Conservation (phyloP, 176 grass and related monocot species). For the Avena eriantha region DNA sequence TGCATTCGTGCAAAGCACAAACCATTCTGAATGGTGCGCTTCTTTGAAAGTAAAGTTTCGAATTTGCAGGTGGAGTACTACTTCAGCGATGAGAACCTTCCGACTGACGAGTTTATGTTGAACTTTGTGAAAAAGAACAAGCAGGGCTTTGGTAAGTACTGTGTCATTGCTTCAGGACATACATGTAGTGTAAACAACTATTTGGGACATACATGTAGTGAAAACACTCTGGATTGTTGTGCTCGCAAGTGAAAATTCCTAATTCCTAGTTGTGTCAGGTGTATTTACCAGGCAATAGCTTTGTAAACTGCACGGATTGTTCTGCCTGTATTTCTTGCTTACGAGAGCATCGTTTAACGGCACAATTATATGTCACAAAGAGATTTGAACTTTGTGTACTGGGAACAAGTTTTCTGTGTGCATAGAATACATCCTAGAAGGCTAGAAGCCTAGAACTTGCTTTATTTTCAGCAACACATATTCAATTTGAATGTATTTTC, state of each 20-base stretch:
- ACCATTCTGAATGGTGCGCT: not conserved
- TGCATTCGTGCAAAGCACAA: slow-evolving; percentile 16
- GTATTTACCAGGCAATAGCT: not conserved
- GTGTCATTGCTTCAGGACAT: slow-evolving; percentile 29
- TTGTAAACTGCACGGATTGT: not conserved
- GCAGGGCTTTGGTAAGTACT: slow-evolving; percentile 72
- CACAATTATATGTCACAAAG: not conserved
- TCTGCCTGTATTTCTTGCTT: slow-evolving; percentile 3
- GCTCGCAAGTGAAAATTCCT: not conserved
- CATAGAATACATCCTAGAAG: slow-evolving; percentile 12
- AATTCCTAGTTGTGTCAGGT: not conserved
- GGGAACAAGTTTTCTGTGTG: not conserved
- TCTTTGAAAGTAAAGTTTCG: not conserved
- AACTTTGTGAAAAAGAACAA: slow-evolving; percentile 80
- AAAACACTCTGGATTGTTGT: not conserved
- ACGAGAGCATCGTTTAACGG: not conserved
- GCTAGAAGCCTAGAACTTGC: not conserved
- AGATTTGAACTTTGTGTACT: slow-evolving; percentile 18
- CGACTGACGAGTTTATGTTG: slow-evolving; percentile 73
- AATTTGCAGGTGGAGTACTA: slow-evolving; percentile 90
- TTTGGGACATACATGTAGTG: slow-evolving; percentile 5
- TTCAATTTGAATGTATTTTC: not conserved
- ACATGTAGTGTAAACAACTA: not conserved
- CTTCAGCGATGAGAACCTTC: slow-evolving; percentile 93
- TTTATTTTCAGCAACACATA: not conserved